Evolutionary conservation across 768 basidiomycete genomes (phyloP).

Genomic region (Paxillus involutus): DNA sequence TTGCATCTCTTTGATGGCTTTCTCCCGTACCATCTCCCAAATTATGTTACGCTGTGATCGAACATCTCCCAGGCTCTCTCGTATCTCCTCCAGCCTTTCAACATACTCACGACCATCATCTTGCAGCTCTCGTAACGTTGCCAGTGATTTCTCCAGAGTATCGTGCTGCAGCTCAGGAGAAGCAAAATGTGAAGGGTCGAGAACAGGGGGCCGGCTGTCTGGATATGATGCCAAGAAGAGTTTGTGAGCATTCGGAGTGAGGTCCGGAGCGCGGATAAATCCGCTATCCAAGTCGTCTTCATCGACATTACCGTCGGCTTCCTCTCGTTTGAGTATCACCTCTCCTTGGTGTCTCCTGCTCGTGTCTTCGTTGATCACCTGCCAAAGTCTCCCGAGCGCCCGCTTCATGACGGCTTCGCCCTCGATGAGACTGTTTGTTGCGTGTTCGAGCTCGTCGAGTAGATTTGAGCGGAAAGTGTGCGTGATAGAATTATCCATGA

Average conservation of each 20-base stretch:
- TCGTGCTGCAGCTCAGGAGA: conserved; percentile 67
- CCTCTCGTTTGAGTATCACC: conserved; percentile 66
- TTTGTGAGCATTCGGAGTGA: conserved; percentile 65
- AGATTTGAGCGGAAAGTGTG: conserved; percentile 80
- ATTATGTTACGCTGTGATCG: conserved; percentile 68
- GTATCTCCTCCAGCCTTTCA: conserved; percentile 79
- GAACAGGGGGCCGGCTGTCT: conserved; percentile 44
- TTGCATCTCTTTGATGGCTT: conserved; percentile 73
- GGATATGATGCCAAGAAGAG: conserved; percentile 58
- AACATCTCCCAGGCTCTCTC: conserved; percentile 77
- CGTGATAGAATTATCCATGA: conserved; percentile 81
- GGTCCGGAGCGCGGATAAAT: conserved; percentile 63
- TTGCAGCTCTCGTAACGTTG: conserved; percentile 73
- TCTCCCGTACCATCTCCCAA: conserved; percentile 76
- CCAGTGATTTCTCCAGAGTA: conserved; percentile 71
- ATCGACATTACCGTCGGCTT: conserved; percentile 55
- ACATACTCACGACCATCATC: conserved; percentile 88
- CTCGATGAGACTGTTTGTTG: conserved; percentile 82
- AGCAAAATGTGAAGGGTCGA: conserved; percentile 63
- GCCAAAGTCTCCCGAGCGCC: conserved; percentile 80
- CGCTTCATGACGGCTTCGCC: conserved; percentile 72
- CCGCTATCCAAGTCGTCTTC: conserved; percentile 39
- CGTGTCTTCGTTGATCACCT: conserved; percentile 73
- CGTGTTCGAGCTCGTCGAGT: conserved; percentile 76
- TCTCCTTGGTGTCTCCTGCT: conserved; percentile 37